Base-by-base conservation (phyloP, 2,329 filamentous ascomycete species). In the Zasmidium angulare region DNA sequence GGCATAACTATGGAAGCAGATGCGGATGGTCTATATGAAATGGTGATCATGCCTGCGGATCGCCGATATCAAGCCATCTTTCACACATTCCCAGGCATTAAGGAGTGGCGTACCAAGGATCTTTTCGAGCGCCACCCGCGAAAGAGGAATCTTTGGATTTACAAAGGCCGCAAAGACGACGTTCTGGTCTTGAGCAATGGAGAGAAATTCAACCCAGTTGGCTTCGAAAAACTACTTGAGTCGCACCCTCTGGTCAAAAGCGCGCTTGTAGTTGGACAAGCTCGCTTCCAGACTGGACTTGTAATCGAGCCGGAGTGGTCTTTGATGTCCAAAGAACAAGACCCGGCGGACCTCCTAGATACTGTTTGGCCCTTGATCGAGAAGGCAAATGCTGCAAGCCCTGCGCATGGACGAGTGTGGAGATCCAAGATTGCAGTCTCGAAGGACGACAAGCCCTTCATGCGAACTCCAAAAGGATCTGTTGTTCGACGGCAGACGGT, bases 361-460 rank as follows among this genome's bases (percentile, higher is more conserved):
- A 43, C 59, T 14, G 21, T 66, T 1, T 66, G 63, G 63, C 57
- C 56, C 1, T 46, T 61, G 2, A 61, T 66, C 4, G 61, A 66
- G 50, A 29, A 59, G 53, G 57, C 59, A 10, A 66, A 64, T 40
- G 50, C 51, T 17, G 55, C 48, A 17, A 60, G 46, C n/a, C 59
- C 61, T 10, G 55, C 55, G 20, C 78, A 80, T 64, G 76, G 74
- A 2, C 75, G 77, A 31, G 68, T 84, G 1, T 73, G 72, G 58
- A 77, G 75, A 62, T 73, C 75, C 24, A 78, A 75, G 56, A 74
- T 83, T 43, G 70, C 76, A 0, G 71, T 82, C 51, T 70, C 79
- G 0, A 72, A 76, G 17, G 72, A 71, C n/a, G 70, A 74, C 2
- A 81, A 81, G 67, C 78, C 79, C 0, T 82, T 84, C 56, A 55